Evolutionary conservation across 306 rosid species (phyloP), one percentile per base, ranked within the genome.

Genomic region (Ammopiptanthus mongolicus): DNA sequence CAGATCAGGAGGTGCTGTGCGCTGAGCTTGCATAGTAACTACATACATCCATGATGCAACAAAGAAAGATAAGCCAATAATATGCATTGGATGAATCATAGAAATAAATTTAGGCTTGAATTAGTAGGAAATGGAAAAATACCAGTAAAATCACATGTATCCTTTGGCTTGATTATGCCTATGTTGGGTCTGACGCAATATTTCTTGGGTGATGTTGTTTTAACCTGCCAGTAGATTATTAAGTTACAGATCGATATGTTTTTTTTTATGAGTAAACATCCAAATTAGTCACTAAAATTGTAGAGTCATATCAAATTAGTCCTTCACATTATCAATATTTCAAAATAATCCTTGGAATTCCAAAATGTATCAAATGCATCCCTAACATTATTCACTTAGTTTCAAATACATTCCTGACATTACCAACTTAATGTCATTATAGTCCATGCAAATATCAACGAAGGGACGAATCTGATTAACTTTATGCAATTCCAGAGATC

Each of bases 1-100:
- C 86, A 87, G 44, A 85, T 87, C 93, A 69, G 87, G 83, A 15
- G 99, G 96, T 33, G 87, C 86, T 1, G 64, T 82, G 48, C 85
- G 88, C 79, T 90, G 99, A 73, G 97, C 97, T 87, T 90, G 97
- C 99, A 95, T 92, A 4, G 92, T 92, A 81, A 95, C 99, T 95
- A 74, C 85, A 87, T 63, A 59, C 37, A 48, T 67, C 69, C 78
- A 81, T 81, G 48, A 86, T 64, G 56, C 44, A 48, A 70, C 74
- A 80, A 81, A 79, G 48, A 81, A 65, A 48, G 28, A 59, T 9
- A 34, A 17, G 6, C 34, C 33, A 61, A 51, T 36, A 55, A 37
- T 36, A 57, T 58, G 9, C 39, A 28, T 64, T 23, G 5, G 44
- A 37, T 15, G 21, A 15, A 52, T 76, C 63, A 65, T 21, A 33